Base-by-base conservation (phyloP, 2,329 filamentous ascomycete genomes). In the Thermoascus crustaceus region DNA sequence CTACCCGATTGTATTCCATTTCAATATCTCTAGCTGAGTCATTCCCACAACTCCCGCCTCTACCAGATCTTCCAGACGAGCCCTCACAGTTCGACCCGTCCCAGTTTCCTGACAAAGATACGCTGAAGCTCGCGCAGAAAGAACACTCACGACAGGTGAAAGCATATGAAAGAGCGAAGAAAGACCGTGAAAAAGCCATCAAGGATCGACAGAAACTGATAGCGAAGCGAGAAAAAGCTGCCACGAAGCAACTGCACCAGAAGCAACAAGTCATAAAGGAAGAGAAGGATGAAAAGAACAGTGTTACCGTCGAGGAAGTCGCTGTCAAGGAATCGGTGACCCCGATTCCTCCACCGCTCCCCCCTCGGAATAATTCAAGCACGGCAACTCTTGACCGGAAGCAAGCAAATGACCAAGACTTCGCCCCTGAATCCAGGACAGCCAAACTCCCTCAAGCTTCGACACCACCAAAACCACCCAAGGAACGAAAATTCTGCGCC, bases 401-500 rank as follows among this genome's bases (percentile, higher is more conserved):
- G n/a, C n/a, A n/a, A n/a, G n/a, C 26, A 4, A 29, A 17, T 4
- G 2, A 29, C 13, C 14, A 17, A 29, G 13, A 29, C n/a, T 17
- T 9, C 11, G 13, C 11, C 13, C 5, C 13, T 16, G n/a, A 9
- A 29, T 9, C 11, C 14, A 17, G 18, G 16, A 4, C 17, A 18
- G 22, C 4, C 9, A 11, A 21, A 14, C 7, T 25, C 29, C 26
- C 19, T 10, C 13, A 35, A n/a, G 32, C 45, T 7, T 39, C 40
- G 13, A 40, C 38, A 5, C 46, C 41, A 19, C 40, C 37, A 5
- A 47, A 46, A 18, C 26, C 21, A 32, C 34, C 58, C 30, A 80
- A 80, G 48, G 70, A 82, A 33, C 74, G 76, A 39, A 89, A 84
- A 51, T 94, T 95, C 58, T 91, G 86, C 61, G 77, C 79, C 47